A percentile compares a stretch with the other conserved stretches of the same genome.
Conservation (phyloP, 768 basidiomycete genomes). For the Agaricus sinodeliciosus region DNA sequence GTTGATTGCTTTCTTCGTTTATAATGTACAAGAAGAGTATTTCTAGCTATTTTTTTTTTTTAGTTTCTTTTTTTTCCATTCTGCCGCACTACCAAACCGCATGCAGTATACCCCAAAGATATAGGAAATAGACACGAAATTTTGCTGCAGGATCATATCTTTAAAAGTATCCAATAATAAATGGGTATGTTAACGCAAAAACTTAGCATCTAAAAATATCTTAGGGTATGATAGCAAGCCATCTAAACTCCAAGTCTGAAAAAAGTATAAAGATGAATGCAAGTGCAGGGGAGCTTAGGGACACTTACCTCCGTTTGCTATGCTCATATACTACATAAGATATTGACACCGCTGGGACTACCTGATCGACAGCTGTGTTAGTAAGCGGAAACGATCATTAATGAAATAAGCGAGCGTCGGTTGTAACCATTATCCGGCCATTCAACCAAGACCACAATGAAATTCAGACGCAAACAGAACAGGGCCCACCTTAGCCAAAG, state of each 20-base stretch:
- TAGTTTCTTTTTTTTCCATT: no score
- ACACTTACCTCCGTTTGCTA: slow-evolving; percentile 65
- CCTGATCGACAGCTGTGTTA: slow-evolving; percentile 35
- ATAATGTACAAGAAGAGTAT: slow-evolving; percentile 13
- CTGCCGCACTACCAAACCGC: slow-evolving; percentile 3
- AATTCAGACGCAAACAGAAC: neutral
- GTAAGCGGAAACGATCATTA: neutral
- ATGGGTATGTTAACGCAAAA: slow-evolving; percentile 11
- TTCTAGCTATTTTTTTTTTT: slow-evolving; percentile 4
- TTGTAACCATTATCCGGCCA: slow-evolving; percentile 3
- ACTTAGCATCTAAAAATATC: slow-evolving; percentile 5
- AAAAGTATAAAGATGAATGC: slow-evolving; percentile 11
- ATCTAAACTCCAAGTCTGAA: slow-evolving; percentile 55
- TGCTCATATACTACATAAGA: slow-evolving; percentile 94
- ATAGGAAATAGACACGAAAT: no score
- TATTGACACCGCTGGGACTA: slow-evolving; percentile 94
- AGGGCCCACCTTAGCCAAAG: slow-evolving; percentile 73
- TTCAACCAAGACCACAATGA: neutral
- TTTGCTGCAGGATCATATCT: no score
- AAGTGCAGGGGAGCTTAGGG: neutral
- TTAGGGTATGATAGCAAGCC: slow-evolving; percentile 12
- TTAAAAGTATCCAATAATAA: neutral
- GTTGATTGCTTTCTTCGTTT: slow-evolving; percentile 3
- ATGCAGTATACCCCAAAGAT: slow-evolving; percentile 2
- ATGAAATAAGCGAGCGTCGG: slow-evolving; percentile 6